A percentile compares a stretch with the other conserved stretches of the same genome.
These are phyloP conservation scores for Tylopilus felleus DNA, from an alignment of 768 basidiomycete species.

Conservation along the genomic window DNA sequence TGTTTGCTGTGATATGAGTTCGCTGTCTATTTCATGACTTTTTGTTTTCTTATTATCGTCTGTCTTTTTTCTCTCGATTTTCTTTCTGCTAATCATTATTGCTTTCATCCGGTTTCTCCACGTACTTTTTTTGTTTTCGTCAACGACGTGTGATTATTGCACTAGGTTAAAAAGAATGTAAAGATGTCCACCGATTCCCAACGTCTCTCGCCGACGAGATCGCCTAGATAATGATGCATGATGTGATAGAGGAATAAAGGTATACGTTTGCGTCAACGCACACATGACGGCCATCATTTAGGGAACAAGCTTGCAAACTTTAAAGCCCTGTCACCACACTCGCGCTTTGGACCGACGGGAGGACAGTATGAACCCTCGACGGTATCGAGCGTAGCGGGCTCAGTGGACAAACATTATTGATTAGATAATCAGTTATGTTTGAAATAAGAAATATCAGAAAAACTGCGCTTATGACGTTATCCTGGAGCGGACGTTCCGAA, in stretches of 20 bases:
- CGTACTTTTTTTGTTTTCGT: conserved; percentile 5
- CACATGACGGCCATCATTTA: not conserved
- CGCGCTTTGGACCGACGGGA: not conserved
- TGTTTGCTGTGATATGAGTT: conserved; percentile 11
- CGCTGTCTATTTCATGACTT: conserved; percentile 1
- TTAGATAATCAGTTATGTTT: conserved; percentile 1
- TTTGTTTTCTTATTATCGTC: not conserved
- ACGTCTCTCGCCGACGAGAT: not conserved
- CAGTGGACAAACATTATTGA: not conserved
- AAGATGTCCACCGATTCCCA: not conserved
- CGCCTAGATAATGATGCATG: conserved; percentile 9
- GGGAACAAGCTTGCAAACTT: not conserved
- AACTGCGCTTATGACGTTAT: conserved; percentile 3
- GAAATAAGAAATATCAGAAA: not conserved
- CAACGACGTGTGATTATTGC: conserved; percentile 7
- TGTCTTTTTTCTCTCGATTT: not conserved
- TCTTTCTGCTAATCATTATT: conserved; percentile 33
- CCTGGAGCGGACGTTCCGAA: not conserved
- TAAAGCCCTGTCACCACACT: not conserved
- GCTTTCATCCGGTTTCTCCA: conserved; percentile 18
- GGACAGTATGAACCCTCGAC: conserved; percentile 13
- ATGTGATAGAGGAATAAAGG: conserved; percentile 3
- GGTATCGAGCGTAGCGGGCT: conserved; percentile 1
- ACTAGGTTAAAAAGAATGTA: conserved; percentile 9
- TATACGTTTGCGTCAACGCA: conserved; percentile 6